Evolutionary conservation across 306 rosid species (phyloP).

Genomic region (Dryas alaskensis): DNA sequence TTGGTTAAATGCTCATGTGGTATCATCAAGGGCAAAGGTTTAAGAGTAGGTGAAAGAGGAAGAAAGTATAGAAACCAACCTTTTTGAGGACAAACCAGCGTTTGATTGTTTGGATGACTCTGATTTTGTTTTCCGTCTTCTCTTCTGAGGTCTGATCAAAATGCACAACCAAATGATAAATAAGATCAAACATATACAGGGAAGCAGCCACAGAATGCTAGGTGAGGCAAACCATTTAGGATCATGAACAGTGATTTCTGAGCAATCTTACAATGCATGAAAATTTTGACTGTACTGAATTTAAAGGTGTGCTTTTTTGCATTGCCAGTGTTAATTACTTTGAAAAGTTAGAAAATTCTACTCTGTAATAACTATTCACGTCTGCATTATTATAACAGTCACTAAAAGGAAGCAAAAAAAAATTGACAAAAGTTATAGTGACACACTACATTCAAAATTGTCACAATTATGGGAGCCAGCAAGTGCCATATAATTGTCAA

Average conservation of each 20-base stretch:
- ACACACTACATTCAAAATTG: background rate
- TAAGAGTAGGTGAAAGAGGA: slow-evolving; percentile 12
- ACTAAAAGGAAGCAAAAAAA: background rate
- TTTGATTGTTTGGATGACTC: slow-evolving; percentile 24
- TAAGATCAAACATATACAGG: slow-evolving; percentile 14
- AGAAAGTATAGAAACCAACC: slow-evolving; percentile 24
- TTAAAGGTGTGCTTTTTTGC: background rate
- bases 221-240: slow-evolving; percentile 12
- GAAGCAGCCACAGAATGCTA: background rate
- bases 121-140: slow-evolving; percentile 19
- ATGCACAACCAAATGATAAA: slow-evolving; percentile 20
- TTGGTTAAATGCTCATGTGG: background rate
- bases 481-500: background rate
- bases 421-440: background rate
- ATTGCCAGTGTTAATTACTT: background rate
- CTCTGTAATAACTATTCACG: background rate
- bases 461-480: background rate
- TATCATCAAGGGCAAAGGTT: background rate
- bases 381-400: background rate
- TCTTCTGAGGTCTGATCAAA: slow-evolving; percentile 41
- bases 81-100: slow-evolving; percentile 18
- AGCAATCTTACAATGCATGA: background rate
- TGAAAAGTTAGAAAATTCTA: background rate
- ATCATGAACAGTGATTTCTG: slow-evolving; percentile 6
- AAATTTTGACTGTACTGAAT: background rate